These are phyloP conservation scores for Chrysophaeum taylorii DNA, from an alignment of 352 stramenopile genomes.

Conservation along the genomic window DNA sequence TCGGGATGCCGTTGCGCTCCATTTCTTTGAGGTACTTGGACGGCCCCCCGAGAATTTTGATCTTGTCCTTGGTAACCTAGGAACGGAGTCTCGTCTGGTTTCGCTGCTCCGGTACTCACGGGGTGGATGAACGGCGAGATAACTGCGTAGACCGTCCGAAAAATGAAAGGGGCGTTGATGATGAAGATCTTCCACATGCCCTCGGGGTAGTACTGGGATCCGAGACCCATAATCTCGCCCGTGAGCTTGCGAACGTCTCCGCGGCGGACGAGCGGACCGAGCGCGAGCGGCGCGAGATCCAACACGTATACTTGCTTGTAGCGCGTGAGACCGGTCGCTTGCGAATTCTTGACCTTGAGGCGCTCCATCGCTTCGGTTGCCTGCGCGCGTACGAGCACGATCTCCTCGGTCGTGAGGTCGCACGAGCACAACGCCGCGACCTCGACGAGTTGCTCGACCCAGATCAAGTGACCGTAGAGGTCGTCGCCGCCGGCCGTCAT, in stretches of 20 bases:
- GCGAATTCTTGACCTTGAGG: background rate
- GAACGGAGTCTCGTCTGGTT: no score
- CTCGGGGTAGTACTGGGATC: constrained; percentile 63
- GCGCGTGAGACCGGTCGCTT: background rate
- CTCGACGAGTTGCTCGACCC: background rate
- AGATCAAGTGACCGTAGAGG: background rate
- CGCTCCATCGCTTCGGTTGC: background rate
- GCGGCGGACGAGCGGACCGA: background rate
- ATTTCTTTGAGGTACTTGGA: constrained; percentile 48
- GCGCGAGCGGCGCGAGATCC: constrained; percentile 24
- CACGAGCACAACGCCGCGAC: background rate
- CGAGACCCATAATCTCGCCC: constrained; percentile 61
- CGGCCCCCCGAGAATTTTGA: constrained; percentile 58
- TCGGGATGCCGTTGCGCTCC: constrained; percentile 50
- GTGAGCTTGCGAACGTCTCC: constrained; percentile 9
- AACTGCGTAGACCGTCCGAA: constrained; percentile 64
- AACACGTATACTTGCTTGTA: constrained; percentile 3
- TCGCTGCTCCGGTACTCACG: no score
- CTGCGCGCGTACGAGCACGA: background rate
- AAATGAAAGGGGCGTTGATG: constrained; percentile 64
- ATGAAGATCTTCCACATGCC: constrained; percentile 61
- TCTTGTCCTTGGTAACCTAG: constrained; percentile 66
- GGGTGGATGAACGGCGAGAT: constrained; percentile 55
- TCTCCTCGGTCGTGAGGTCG: background rate
- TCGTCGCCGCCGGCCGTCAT: constrained; percentile 22